Base-by-base conservation (phyloP, 2,329 filamentous ascomycete genomes). In the Talaromyces sp. region DNA sequence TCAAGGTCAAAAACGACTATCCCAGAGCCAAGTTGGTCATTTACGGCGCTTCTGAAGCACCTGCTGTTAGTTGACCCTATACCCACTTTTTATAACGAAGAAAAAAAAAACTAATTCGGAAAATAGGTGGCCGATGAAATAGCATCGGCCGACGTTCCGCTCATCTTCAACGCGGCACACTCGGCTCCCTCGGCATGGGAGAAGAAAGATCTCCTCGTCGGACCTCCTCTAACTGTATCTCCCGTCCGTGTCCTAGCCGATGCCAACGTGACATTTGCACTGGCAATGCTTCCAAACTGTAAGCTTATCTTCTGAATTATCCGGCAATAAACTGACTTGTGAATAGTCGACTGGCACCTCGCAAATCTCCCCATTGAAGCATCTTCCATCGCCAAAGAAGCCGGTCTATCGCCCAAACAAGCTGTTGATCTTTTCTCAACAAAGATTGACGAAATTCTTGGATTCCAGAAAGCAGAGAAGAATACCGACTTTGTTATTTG, bases 391-490 rank as follows among this genome's bases (percentile, higher is more conserved):
- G 62, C 56, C 21, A 62, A 56, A 26, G 59, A 63, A 11, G 59
- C 62, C 2, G 59, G 62, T 2, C 35, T 63, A 11, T 58, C 38
- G 0, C 4, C 57, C 2, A 41, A 65, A 21, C 65, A 74, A 21
- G 71, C 73, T 13, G 65, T 80, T 14, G 64, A 71, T 26, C 68
- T 80, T 17, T 72, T 80, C 1, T 73, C 74, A 6, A 67, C 64
- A 21, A 80, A 80, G 56, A 68, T 80, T 24, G 77, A 80, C 63
- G 67, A 73, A 43, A 78, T 80, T 24, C 66, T 80, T 19, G 69
- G 71, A 1, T 66, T 80, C 26, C 49, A 66, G 4, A 58, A 63
- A 14, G 54, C 60, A 41, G 66, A 73, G 50, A 68, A 62, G 31
- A 69, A 68, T 55, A 66, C 64, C 13, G 78, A 80, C 60, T 66